Evolutionary conservation across 768 basidiomycete species (phyloP).

Genomic region (Boletus bicolor): DNA sequence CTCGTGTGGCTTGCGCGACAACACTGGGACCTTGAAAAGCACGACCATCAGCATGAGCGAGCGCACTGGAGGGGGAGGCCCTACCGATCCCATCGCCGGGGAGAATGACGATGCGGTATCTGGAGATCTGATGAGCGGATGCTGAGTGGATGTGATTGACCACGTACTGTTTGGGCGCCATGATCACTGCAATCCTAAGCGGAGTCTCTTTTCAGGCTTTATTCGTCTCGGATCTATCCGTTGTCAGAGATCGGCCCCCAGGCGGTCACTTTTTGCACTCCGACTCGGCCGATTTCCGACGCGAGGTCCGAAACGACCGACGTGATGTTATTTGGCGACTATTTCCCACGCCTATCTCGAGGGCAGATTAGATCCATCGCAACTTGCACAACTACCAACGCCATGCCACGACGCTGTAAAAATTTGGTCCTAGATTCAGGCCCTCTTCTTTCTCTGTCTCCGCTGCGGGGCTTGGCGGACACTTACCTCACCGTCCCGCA

Average conservation of each 20-base stretch:
- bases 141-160: conserved; percentile 11
- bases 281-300: too few relatives aligned
- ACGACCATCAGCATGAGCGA: background rate
- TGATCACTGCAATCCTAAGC: conserved; percentile 12
- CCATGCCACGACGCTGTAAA: conserved; percentile 53
- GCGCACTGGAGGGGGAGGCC: conserved; percentile 10
- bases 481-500: conserved; percentile 87
- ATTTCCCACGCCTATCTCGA: conserved; percentile 9
- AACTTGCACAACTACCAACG: background rate
- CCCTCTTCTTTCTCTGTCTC: conserved; percentile 84
- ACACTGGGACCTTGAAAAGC: conserved; percentile 78
- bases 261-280: too few relatives aligned
- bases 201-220: background rate
- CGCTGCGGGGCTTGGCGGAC: conserved; percentile 84
- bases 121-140: conserved; percentile 28
- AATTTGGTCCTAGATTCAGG: conserved; percentile 91
- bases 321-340: too few relatives aligned
- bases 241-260: too few relatives aligned
- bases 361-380: conserved; percentile 5
- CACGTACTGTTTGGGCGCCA: conserved; percentile 46
- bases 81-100: conserved; percentile 97
- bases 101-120: conserved; percentile 85
- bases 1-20: conserved; percentile 76
- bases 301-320: too few relatives aligned
- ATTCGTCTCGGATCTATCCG: too few relatives aligned